Base-by-base conservation (phyloP, 495 filamentous ascomycete genomes). In the Podospora pseudopauciseta region DNA sequence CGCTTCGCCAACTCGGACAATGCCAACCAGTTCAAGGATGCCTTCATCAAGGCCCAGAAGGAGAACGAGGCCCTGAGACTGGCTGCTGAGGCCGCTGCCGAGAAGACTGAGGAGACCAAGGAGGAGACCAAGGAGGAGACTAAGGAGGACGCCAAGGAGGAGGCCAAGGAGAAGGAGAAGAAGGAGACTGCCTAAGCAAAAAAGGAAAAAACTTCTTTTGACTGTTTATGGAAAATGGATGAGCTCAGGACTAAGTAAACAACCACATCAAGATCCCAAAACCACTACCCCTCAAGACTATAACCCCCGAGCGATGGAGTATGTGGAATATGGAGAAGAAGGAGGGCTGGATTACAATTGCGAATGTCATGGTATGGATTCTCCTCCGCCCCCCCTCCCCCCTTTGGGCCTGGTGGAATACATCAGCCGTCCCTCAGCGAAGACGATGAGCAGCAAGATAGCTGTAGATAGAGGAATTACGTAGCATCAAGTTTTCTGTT, bases 1-100 rank as follows among this genome's bases (percentile, higher is more conserved):
- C 93, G 96, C 60, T 97, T 99, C 77, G 94, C 92, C 80, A 99
- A 98, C 85, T 90, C 91, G 72, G 96, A 99, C 75, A 98, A 98
- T 77, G 96, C 96, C 83, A 97, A 98, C 80, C 82, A 87, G 63
- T 99, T 99, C 88, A 97, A 97, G 86, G 94, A 98, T 59, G 91
- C 94, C 67, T 99, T 98, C 84, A 88, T 97, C 83, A 96, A 95
- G 82, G 96, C 96, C 65, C 93, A 97, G 84, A 89, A 97, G 82
- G 95, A 97, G 79, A 99, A 98, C 79, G 92, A 93, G 85, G 86
- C 86, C 72, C 82, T 97, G 57, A 93, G 97, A 28, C 18, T 16
- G n/a, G 32, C 16, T 18, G 18, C 61, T 20, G 59, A 64, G 18
- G 23, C 55, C 18, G 68, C 73, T 68, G 67, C 67, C 60, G 72